These are phyloP conservation scores for Fagus sylvatica DNA, from an alignment of 306 rosid genomes.

Conservation along the genomic window DNA sequence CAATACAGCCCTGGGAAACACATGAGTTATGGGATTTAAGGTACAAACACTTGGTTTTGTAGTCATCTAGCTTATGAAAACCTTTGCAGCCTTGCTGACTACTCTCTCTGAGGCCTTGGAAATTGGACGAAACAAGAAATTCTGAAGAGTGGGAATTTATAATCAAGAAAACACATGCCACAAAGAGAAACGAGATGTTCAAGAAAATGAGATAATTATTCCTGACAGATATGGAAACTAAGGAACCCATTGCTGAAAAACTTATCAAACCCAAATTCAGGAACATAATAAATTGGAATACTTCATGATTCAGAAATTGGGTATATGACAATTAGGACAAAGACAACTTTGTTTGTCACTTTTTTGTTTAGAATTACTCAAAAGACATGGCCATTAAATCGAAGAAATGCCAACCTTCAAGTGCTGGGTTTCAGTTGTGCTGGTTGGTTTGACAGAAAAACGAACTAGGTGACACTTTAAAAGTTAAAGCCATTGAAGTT, in stretches of 20 bases:
- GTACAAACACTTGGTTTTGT: conserved; percentile 41
- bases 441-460: neutral
- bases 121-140: conserved; percentile 16
- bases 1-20: conserved; percentile 49
- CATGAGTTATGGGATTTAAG: conserved; percentile 47
- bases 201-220: conserved; percentile 38
- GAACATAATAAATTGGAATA: neutral
- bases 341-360: neutral
- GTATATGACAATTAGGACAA: neutral
- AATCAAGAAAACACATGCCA: conserved; percentile 32
- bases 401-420: neutral
- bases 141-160: conserved; percentile 37
- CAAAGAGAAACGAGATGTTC: conserved; percentile 43
- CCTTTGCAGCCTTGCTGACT: conserved; percentile 31
- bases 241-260: conserved; percentile 18
- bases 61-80: conserved; percentile 34
- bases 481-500: neutral
- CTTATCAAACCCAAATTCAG: neutral
- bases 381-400: neutral
- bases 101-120: neutral
- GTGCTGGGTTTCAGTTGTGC: neutral
- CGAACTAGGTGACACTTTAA: too few relatives aligned
- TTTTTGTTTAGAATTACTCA: neutral
- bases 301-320: neutral
- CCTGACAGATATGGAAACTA: neutral